Evolutionary conservation across 192 early-diverging fungal genomes (phyloP).

Genomic region (Rhizoclosmatium sp.): DNA sequence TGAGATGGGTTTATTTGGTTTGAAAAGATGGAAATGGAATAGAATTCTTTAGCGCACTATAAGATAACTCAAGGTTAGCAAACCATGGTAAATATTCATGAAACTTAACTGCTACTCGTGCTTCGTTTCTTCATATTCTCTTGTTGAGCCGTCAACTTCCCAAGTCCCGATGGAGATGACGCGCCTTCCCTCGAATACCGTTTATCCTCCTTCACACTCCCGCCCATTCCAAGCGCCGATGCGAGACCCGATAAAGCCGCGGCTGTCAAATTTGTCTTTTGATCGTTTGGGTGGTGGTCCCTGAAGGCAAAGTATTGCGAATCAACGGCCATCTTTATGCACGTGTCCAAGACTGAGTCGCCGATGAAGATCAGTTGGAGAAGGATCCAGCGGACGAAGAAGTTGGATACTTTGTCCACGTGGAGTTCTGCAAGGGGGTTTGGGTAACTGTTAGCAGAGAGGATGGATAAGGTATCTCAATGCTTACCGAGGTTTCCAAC

Average conservation of each 20-base stretch:
- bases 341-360: slow-evolving; percentile 33
- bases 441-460: neutral
- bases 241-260: slow-evolving; percentile 30
- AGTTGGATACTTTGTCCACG: slow-evolving; percentile 30
- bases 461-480: no score
- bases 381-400: slow-evolving; percentile 34
- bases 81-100: neutral
- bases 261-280: neutral
- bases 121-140: slow-evolving; percentile 10
- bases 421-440: slow-evolving; percentile 33
- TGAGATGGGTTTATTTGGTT: no score
- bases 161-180: neutral
- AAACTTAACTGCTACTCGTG: slow-evolving; percentile 3
- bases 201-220: neutral
- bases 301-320: slow-evolving; percentile 6
- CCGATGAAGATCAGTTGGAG: slow-evolving; percentile 41
- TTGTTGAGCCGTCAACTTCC: neutral
- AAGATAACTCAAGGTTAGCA: neutral
- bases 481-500: slow-evolving; percentile 29
- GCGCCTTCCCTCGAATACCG: slow-evolving; percentile 7
- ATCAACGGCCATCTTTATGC: neutral
- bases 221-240: slow-evolving; percentile 15
- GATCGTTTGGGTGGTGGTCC: neutral
- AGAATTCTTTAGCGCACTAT: neutral
- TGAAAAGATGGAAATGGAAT: no score